Evolutionary conservation across 306 rosid genomes (phyloP).

Genomic region (Ochetophila trinervis): DNA sequence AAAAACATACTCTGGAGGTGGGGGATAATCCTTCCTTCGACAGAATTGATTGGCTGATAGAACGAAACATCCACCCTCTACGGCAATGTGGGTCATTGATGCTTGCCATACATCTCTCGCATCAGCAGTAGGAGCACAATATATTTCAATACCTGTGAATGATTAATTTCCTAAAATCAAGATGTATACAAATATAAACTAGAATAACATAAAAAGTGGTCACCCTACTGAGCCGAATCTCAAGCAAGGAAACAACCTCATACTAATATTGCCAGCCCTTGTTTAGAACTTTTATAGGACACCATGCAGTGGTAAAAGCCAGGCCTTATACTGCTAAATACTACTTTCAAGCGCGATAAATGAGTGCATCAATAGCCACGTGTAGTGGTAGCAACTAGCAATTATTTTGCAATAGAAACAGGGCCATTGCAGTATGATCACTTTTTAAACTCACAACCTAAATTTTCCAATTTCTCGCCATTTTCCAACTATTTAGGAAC

Average conservation of each 20-base stretch:
- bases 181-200: neutral
- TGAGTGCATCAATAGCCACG: no score
- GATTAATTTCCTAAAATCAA: conserved; percentile 15
- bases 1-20: conserved; percentile 78
- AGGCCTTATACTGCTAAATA: no score
- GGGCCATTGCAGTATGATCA: no score
- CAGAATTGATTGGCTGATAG: conserved; percentile 89
- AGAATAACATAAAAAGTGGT: neutral
- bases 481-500: no score
- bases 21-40: conserved; percentile 83
- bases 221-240: no score
- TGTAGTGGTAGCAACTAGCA: no score
- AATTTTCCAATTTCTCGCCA: no score
- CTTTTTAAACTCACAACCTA: no score
- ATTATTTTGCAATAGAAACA: no score
- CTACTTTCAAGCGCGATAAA: no score
- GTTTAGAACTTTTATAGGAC: neutral
- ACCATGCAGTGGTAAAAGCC: no score
- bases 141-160: conserved; percentile 76
- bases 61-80: conserved; percentile 96
- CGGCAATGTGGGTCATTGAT: conserved; percentile 85
- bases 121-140: conserved; percentile 96
- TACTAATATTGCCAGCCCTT: neutral
- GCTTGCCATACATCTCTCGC: conserved; percentile 78
- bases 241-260: neutral